These are phyloP conservation scores for Monosporascus cannonballus DNA, from an alignment of 2,329 filamentous ascomycete genomes.

Conservation along the genomic window DNA sequence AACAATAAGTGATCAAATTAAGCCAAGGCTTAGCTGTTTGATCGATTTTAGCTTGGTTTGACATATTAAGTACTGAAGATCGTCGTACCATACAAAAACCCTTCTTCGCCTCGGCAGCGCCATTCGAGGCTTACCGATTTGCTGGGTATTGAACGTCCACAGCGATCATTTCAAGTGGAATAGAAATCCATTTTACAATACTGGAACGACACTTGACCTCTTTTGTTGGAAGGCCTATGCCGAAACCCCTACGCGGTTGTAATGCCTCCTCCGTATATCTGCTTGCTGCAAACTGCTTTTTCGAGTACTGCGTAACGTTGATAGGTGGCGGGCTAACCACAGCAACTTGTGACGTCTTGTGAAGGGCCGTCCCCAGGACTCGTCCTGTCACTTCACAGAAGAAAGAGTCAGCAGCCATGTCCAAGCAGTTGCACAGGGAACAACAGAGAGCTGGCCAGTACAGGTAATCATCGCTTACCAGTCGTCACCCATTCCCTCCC, in stretches of 20 bases:
- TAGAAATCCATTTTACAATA: too few relatives aligned
- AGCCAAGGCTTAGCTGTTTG: too few relatives aligned
- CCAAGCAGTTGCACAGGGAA: slow-evolving; percentile 51
- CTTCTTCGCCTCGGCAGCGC: not conserved
- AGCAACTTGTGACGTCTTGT: slow-evolving; percentile 16
- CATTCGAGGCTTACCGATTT: not conserved
- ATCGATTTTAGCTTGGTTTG: too few relatives aligned
- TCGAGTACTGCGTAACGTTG: too few relatives aligned
- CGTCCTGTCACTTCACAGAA: not conserved
- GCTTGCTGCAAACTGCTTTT: too few relatives aligned
- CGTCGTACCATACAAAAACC: not conserved
- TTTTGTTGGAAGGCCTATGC: too few relatives aligned
- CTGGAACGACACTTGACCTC: too few relatives aligned
- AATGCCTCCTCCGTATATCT: too few relatives aligned
- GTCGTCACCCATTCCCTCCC: slow-evolving; percentile 42
- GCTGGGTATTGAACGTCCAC: not conserved
- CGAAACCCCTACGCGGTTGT: too few relatives aligned
- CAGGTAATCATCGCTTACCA: slow-evolving; percentile 46
- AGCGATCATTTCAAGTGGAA: too few relatives aligned
- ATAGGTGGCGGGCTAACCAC: slow-evolving; percentile 3
- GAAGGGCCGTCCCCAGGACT: not conserved
- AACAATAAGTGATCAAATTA: too few relatives aligned
- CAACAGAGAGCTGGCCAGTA: slow-evolving; percentile 57
- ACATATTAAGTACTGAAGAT: not conserved
- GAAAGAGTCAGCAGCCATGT: not conserved